Percentiles rank a stretch among this genome's conserved stretches.
Evolutionary conservation across 768 basidiomycete genomes (phyloP).

Genomic region (Suillus clintonianus): DNA sequence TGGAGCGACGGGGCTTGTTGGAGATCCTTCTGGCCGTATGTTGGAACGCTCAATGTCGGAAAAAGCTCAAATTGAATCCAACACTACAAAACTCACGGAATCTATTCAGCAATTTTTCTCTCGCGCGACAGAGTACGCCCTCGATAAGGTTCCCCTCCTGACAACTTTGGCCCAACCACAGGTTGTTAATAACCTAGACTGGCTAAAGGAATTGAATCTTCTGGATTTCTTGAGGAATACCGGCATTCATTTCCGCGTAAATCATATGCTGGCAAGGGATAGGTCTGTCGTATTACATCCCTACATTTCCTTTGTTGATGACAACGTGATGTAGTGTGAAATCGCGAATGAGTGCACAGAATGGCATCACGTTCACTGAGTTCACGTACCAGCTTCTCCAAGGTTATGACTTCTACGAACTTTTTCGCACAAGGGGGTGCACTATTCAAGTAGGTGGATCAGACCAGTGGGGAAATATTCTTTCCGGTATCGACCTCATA

Average conservation of each 20-base stretch:
- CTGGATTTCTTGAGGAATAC: constrained; percentile 83
- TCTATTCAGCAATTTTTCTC: constrained; percentile 76
- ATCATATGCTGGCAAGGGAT: constrained; percentile 88
- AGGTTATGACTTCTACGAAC: constrained; percentile 89
- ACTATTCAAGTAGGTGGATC: constrained; percentile 92
- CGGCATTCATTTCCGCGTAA: constrained; percentile 80
- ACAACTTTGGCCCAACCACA: constrained; percentile 28
- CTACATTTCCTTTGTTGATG: constrained; percentile 8
- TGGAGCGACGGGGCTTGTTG: constrained; percentile 94
- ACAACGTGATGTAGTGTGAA: constrained; percentile 60
- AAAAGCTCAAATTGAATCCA: constrained; percentile 57
- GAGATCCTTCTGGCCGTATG: constrained; percentile 91
- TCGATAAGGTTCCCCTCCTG: constrained; percentile 27
- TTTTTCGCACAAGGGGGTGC: constrained; percentile 67
- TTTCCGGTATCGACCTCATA: constrained; percentile 92
- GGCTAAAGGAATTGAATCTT: constrained; percentile 74
- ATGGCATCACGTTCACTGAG: constrained; percentile 97
- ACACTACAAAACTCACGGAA: constrained; percentile 61
- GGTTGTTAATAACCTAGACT: constrained; percentile 70
- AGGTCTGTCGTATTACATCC: constrained; percentile 52
- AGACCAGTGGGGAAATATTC: constrained; percentile 98
- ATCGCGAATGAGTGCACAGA: constrained; percentile 71
- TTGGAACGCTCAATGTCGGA: constrained; percentile 77
- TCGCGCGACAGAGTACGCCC: constrained; percentile 63
- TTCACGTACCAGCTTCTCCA: constrained; percentile 97